Base-by-base conservation (phyloP, 805 yeast genomes). In the Candida vartiovaarae region DNA sequence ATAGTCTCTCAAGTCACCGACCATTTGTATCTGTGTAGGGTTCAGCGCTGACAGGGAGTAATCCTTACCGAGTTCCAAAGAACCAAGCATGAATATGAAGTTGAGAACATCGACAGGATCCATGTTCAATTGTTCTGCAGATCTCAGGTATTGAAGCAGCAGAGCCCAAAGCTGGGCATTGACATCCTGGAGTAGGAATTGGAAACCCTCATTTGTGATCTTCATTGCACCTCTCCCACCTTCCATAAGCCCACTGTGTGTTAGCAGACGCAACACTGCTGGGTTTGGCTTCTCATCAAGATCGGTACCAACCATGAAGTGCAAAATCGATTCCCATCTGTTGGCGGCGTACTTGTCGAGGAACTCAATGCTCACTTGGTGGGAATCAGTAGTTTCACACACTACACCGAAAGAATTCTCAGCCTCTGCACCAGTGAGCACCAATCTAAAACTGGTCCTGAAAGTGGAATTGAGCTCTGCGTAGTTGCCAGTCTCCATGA, bases 281-380 rank as follows among this genome's bases (percentile, higher is more conserved):
- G 75, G 73, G 39, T 90, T 82, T 3, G 96, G 96, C 3, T 76
- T 66, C 15, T 70, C 73, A 8, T 76, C 70, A 38, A 82, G 66
- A 41, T 86, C 85, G 0, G 97, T 87, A 2, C 98, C 96, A 36
- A 93, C 99, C 98, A 93, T 91, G 67, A 83, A 93, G 70, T 93
- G 98, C 54, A 93, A 70, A 53, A 93, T 91, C 6, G 87, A 78
- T 60, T 93, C 99, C 99, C 99, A 93, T 59, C 84, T 88, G 38
- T 74, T 76, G 6, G 88, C 75, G 10, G 96, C 95, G 64, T 88
- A 90, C 34, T 70, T 70, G 52, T 87, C 95, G 39, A 91, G 68
- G 54, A 82, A 83, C 32, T 71, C 74, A n/a, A 80, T 63, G 38
- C 76, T 80, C 4, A 84, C 83, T 29, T 67, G 66, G 43, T 76